These are phyloP conservation scores for Mortierella sp. DNA, from an alignment of 371 early-diverging fungal species.

Conservation along the genomic window DNA sequence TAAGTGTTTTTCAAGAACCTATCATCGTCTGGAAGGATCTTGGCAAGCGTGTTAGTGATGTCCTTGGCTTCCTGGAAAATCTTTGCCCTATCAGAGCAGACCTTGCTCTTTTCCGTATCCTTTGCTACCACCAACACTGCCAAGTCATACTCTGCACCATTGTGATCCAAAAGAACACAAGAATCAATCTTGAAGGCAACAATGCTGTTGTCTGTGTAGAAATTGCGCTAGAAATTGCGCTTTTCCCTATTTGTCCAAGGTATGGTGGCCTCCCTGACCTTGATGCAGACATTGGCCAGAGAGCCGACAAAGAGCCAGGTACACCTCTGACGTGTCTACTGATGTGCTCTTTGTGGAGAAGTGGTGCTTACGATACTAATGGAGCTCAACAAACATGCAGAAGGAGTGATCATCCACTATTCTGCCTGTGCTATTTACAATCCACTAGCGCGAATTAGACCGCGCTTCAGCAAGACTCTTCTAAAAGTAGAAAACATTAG, in stretches of 20 bases:
- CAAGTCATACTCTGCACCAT: constrained; percentile 7
- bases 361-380: not conserved
- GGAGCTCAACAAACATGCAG: not conserved
- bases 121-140: constrained; percentile 5
- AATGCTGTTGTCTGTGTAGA: not conserved
- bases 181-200: constrained; percentile 7
- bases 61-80: not conserved
- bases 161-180: constrained; percentile 6
- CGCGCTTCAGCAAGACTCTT: not conserved
- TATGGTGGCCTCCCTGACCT: constrained; percentile 4
- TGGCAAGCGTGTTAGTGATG: not conserved
- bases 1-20: not conserved
- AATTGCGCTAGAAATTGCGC: not conserved
- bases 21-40: constrained; percentile 1
- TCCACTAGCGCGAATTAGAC: not conserved
- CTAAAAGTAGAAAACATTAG: not conserved
- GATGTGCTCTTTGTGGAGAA: not conserved
- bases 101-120: constrained; percentile 10
- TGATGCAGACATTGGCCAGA: not conserved
- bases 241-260: constrained; percentile 1
- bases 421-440: not conserved
- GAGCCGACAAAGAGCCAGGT: constrained; percentile 6
- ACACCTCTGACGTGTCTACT: not conserved
- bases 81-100: constrained; percentile 9
- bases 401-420: not conserved